Percentiles rank a stretch among this genome's conserved stretches.
These are phyloP conservation scores for Magnaporthales sp. DNA, from an alignment of 2,329 filamentous ascomycete species.

Conservation along the genomic window DNA sequence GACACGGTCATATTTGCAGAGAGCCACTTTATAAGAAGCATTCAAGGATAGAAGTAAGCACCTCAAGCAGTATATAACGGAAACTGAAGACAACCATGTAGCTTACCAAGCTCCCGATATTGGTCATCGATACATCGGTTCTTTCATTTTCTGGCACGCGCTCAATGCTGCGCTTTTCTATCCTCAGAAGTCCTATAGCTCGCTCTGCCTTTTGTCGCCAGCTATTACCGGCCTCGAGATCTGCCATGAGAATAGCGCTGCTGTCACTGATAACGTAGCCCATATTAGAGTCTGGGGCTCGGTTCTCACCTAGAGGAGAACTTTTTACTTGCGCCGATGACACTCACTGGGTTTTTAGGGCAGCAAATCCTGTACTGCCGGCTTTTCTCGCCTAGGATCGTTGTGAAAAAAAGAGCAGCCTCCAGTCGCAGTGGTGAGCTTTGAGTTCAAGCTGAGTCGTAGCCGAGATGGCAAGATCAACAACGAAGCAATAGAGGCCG, in stretches of 20 bases:
- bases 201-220: slow-evolving; percentile 38
- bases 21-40: slow-evolving; percentile 48
- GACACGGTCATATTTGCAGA: slow-evolving; percentile 72
- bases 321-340: background rate
- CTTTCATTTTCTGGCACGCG: slow-evolving; percentile 63
- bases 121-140: slow-evolving; percentile 54
- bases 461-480: background rate
- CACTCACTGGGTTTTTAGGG: background rate
- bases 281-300: background rate
- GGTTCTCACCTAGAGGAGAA: background rate
- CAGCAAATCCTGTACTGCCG: background rate
- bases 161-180: slow-evolving; percentile 71
- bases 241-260: background rate
- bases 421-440: background rate
- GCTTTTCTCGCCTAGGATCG: background rate
- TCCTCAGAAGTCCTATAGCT: slow-evolving; percentile 53
- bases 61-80: background rate
- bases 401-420: background rate
- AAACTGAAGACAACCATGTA: background rate
- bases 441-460: background rate
- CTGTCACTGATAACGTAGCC: background rate
- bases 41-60: slow-evolving; percentile 2
- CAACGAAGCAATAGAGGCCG: background rate
- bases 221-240: background rate
- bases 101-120: slow-evolving; percentile 64